Percentiles rank a stretch among this genome's conserved stretches.
Conservation (phyloP, 1,139 yeast genomes). For the Scheffersomyces stambukii region DNA sequence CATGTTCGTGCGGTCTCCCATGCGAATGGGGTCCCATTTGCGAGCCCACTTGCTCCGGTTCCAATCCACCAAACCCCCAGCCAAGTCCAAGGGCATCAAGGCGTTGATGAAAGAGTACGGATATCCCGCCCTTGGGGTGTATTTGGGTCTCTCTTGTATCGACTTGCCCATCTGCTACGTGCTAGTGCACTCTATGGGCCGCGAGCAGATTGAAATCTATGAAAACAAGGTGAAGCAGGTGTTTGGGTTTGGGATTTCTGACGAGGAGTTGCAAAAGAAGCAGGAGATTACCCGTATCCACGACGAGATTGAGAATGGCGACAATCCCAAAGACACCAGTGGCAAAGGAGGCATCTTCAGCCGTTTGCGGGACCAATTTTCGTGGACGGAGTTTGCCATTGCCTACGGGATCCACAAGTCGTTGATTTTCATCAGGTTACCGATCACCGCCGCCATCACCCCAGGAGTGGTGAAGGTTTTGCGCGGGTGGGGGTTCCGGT, state of each 20-base stretch:
- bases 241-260: constrained; percentile 52
- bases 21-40: too few relatives aligned
- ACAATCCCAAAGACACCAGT: background rate
- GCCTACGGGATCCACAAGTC: constrained; percentile 95
- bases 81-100: constrained; percentile 46
- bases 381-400: constrained; percentile 69
- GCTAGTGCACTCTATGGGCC: constrained; percentile 82
- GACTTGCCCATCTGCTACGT: constrained; percentile 84
- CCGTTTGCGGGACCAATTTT: constrained; percentile 24
- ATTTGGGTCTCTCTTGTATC: constrained; percentile 60
- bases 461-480: constrained; percentile 69
- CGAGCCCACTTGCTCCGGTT: constrained; percentile 17
- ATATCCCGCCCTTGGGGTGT: constrained; percentile 84
- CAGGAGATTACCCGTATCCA: constrained; percentile 31
- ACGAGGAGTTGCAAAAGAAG: constrained; percentile 32
- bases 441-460: constrained; percentile 88
- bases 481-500: constrained; percentile 75
- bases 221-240: constrained; percentile 58
- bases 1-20: too few relatives aligned
- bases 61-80: constrained; percentile 15
- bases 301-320: constrained; percentile 9
- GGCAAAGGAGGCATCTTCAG: constrained; percentile 3
- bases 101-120: constrained; percentile 84
- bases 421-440: constrained; percentile 73
- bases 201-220: constrained; percentile 65